Percentiles rank a stretch among this genome's conserved stretches.
Evolutionary conservation across 805 yeast genomes (phyloP).

Genomic region (Danielia reshetovae): DNA sequence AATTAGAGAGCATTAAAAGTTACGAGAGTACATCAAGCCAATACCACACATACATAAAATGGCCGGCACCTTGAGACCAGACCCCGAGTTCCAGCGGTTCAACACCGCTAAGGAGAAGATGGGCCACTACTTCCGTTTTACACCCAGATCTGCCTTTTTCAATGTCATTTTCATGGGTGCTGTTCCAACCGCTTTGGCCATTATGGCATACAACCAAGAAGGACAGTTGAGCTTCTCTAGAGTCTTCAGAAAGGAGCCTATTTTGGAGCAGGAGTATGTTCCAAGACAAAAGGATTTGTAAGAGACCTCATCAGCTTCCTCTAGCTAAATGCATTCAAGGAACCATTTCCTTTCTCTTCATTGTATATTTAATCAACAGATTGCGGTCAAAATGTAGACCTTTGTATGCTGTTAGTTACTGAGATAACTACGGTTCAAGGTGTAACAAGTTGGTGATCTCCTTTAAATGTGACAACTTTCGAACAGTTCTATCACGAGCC

Average conservation of each 20-base stretch:
- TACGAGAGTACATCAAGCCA: too few relatives aligned
- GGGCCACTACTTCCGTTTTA: constrained; percentile 42
- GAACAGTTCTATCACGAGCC: too few relatives aligned
- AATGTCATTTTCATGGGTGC: constrained; percentile 35
- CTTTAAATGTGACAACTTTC: too few relatives aligned
- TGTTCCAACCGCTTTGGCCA: constrained; percentile 35
- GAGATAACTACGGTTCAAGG: too few relatives aligned
- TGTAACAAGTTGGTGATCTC: too few relatives aligned
- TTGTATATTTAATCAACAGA: too few relatives aligned
- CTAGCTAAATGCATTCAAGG: background rate
- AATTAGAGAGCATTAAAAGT: constrained; percentile 14
- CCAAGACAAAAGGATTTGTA: constrained; percentile 44
- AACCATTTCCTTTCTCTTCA: too few relatives aligned
- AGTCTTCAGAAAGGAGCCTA: constrained; percentile 32
- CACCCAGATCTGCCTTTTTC: constrained; percentile 33
- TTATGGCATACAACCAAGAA: constrained; percentile 34
- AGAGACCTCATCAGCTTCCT: constrained; percentile 1
- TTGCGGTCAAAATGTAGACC: too few relatives aligned
- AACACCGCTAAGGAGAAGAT: constrained; percentile 38
- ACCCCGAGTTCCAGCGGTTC: constrained; percentile 38
- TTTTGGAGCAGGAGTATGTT: constrained; percentile 35
- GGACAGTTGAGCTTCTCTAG: constrained; percentile 33
- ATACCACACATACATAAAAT: constrained; percentile 12
- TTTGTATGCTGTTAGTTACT: too few relatives aligned
- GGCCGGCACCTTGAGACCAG: constrained; percentile 44